Evolutionary conservation across 1,284 basidiomycete species (phyloP).

Genomic region (Naganishia albida): DNA sequence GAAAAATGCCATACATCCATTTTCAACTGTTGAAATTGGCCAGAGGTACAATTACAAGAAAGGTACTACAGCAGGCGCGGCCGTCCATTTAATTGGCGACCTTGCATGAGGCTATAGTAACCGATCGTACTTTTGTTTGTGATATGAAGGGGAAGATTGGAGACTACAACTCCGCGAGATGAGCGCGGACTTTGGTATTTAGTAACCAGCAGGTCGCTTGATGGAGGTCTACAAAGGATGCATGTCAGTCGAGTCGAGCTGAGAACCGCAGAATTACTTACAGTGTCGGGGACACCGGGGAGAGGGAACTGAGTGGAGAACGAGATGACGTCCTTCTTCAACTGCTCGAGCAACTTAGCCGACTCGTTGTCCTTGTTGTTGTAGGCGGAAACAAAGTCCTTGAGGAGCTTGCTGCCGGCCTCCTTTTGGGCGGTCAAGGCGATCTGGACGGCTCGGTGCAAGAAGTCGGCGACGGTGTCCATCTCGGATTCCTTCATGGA

Average conservation of each 20-base stretch:
- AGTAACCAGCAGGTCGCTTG: conserved; percentile 50
- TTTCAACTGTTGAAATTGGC: conserved; percentile 30
- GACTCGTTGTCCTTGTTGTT: conserved; percentile 71
- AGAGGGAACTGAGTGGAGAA: conserved; percentile 89
- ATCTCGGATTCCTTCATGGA: conserved; percentile 88
- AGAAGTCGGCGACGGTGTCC: conserved; percentile 80
- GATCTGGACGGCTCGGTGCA: conserved; percentile 89
- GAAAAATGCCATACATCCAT: conserved; percentile 28
- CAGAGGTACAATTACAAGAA: conserved; percentile 23
- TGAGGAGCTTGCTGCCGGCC: conserved; percentile 89
- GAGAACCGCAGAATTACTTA: conserved; percentile 33
- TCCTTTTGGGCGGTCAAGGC: conserved; percentile 86
- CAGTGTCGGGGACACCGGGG: conserved; percentile 76
- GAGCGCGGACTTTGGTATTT: conserved; percentile 30
- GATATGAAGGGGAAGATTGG: background rate
- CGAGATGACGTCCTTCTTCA: conserved; percentile 64
- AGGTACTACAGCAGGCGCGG: conserved; percentile 11
- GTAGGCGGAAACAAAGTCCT: conserved; percentile 90
- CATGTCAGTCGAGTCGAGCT: background rate
- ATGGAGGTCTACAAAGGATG: conserved; percentile 40
- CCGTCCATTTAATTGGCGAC: background rate
- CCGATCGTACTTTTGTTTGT: conserved; percentile 23
- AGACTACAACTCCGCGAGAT: conserved; percentile 5
- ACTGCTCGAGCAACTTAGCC: conserved; percentile 55
- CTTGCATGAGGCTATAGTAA: conserved; percentile 20